Base-by-base conservation (phyloP, 257 asterid species). In the Mentha longifolia region DNA sequence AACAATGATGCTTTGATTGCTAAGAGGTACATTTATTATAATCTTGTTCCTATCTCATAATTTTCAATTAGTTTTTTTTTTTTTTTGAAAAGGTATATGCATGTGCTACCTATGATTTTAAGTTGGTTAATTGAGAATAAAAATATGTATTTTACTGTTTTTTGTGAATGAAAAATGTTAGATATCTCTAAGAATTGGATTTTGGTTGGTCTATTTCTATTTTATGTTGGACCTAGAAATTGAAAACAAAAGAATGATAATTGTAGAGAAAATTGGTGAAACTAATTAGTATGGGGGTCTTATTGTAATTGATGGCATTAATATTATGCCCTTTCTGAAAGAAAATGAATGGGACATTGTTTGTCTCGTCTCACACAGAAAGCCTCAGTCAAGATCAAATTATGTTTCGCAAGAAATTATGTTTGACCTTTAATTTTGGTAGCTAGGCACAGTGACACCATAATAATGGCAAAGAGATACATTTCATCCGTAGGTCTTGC, bases 1-100 rank as follows among this genome's bases (percentile, higher is more conserved):
- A 95, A 95, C 77, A 95, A 95, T 76, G 98, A 85, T 63, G 76
- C 87, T 54, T 51, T 85, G 71, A 82, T 95, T 79, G 92, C 96
- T 41, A 84, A 81, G 78, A 95, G 97, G 99, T 94, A 74, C 22
- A n/a, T 22, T 67, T 19, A 13, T 56, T 47, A 28, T 20, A 7
- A 37, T 55, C 66, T 65, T n/a, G 5, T 54, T 65, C 60, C 56
- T 46, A 43, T 41, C 63, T n/a, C 67, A 42, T 39, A 73, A 3
- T 64, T 52, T 45, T 1, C 43, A 15, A 25, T 31, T 16, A 10
- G 9, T 25, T 51, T 55, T 13, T 37, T 15, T 25, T 51, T 55
- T 13, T 37, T 15, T 0, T 16, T 60, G 14, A 14, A 17, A 60
- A 22, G 46, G 22, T 20, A 61, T 61, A 55, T 28, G 30, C 42